Evolutionary conservation across 352 stramenopile genomes (phyloP).

Genomic region (Globisporangium apiculatum): DNA sequence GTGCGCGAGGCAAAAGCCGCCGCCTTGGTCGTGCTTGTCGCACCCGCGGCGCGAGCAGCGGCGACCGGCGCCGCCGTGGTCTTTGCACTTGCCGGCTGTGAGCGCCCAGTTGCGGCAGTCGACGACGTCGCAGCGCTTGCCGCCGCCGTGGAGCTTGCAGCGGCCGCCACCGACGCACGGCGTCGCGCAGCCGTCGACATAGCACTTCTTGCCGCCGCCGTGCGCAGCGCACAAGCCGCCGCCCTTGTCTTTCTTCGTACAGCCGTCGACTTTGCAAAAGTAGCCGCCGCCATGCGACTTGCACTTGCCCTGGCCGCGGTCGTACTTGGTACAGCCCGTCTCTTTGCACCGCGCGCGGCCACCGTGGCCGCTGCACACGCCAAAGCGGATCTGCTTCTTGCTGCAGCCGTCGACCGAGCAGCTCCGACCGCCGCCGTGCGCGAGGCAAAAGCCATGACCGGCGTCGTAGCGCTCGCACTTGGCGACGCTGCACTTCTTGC

Average conservation of each 20-base stretch:
- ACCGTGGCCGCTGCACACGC: conserved; percentile 65
- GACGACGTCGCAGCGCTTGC: conserved; percentile 39
- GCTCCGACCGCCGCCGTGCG: conserved; percentile 59
- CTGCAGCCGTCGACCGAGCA: conserved; percentile 52
- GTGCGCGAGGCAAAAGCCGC: conserved; percentile 65
- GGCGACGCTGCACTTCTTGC: conserved; percentile 60
- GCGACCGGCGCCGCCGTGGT: conserved; percentile 63
- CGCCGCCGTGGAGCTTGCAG: conserved; percentile 65
- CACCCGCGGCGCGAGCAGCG: conserved; percentile 57
- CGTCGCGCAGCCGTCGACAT: conserved; percentile 52
- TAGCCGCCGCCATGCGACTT: conserved; percentile 81
- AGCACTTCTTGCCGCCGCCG: conserved; percentile 81
- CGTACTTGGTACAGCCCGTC: conserved; percentile 68
- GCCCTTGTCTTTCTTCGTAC: conserved; percentile 80
- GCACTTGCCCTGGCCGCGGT: conserved; percentile 70
- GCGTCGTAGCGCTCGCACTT: conserved; percentile 73
- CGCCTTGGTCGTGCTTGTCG: conserved; percentile 76
- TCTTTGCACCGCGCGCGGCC: conserved; percentile 68
- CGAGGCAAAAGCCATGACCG: conserved; percentile 53
- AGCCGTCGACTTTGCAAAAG: conserved; percentile 68
- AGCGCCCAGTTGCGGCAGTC: conserved; percentile 59
- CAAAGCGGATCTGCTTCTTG: conserved; percentile 76
- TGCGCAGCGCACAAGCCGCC: conserved; percentile 71
- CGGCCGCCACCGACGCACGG: conserved; percentile 63
- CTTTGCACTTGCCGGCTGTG: conserved; percentile 63